Base-by-base conservation (phyloP, 78 protist genomes). In the Monosiga brevicollis region DNA sequence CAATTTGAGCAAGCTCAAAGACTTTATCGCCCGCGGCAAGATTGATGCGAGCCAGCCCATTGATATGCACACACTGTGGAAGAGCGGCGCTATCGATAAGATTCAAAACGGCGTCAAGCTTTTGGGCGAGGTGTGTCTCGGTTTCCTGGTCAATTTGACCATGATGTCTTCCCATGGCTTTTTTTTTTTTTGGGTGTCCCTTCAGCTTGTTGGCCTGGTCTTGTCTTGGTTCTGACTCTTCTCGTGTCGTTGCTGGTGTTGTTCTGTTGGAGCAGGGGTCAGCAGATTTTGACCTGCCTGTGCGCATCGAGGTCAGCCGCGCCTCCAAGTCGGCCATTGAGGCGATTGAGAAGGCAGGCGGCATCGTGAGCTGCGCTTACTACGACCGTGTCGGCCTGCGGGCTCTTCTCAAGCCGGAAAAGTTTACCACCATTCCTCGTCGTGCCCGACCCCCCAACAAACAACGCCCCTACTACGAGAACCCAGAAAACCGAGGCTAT, bases 361-460 rank as follows among this genome's bases (percentile, higher is more conserved):
- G 92, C 76, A 39, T 22, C 37, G 87, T 88, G n/a, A 71, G 83
- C n/a, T 75, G 75, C 74, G 84, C 82, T 39, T 89, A 89, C 75
- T 86, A 83, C 75, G 84, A 81, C 54, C 89, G 89, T 73, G 83
- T 89, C 35, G 92, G 92, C 38, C 77, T 89, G 26, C 76, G 89
- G 42, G 82, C 41, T 43, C 83, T 86, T 29, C 83, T 89, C 37
- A 85, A 85, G 78, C 91, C 91, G 72, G 73, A 88, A 38, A 88
- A 84, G 80, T 88, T 88, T 80, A 87, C 81, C 78, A 73, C 83
- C 55, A 55, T 54, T 15, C 87, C 87, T 76, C 81, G 82, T 39
- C 62, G 81, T 32, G 87, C 91, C 49, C 41, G 86, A 43, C 88
- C 85, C 25, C 86, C 91, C 42, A 72, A 80, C 26, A 83, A 83